Evolutionary conservation across 495 filamentous ascomycete genomes (phyloP).

Genomic region (Podospora appendiculata): DNA sequence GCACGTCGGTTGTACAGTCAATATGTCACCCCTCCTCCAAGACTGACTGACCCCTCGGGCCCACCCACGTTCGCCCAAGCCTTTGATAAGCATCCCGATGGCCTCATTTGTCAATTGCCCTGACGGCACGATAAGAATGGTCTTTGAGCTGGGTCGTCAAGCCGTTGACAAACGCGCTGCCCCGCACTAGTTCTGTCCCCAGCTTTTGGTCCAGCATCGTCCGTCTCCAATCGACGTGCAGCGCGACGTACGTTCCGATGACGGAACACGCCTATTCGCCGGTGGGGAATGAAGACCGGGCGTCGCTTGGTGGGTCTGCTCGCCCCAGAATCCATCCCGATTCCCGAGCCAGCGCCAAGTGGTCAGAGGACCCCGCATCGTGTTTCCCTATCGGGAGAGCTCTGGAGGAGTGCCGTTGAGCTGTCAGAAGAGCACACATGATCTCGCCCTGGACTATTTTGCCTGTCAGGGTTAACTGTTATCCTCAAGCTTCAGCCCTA

Average conservation of each 20-base stretch:
- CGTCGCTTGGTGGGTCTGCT: too few species aligned
- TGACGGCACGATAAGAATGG: background rate
- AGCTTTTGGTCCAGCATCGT: background rate
- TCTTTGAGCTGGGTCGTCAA: background rate
- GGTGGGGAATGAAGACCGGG: background rate
- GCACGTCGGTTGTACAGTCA: too few species aligned
- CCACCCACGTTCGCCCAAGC: background rate
- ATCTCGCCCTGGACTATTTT: background rate
- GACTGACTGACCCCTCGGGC: background rate
- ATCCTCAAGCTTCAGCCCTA: too few species aligned
- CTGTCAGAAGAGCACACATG: too few species aligned
- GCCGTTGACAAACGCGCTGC: background rate
- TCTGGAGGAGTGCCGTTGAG: background rate
- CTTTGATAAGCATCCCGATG: background rate
- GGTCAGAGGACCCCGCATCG: background rate
- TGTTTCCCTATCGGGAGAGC: background rate
- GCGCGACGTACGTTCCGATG: background rate
- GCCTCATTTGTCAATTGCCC: background rate
- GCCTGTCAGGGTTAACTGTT: background rate
- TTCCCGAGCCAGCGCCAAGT: background rate
- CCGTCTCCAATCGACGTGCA: background rate
- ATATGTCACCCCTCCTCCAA: background rate
- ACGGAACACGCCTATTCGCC: background rate
- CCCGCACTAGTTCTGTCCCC: background rate
- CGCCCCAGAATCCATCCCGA: background rate